phyloP scores from a whole-genome alignment of 352 stramenopile species.

The Globisporangium mamillatum region DNA sequence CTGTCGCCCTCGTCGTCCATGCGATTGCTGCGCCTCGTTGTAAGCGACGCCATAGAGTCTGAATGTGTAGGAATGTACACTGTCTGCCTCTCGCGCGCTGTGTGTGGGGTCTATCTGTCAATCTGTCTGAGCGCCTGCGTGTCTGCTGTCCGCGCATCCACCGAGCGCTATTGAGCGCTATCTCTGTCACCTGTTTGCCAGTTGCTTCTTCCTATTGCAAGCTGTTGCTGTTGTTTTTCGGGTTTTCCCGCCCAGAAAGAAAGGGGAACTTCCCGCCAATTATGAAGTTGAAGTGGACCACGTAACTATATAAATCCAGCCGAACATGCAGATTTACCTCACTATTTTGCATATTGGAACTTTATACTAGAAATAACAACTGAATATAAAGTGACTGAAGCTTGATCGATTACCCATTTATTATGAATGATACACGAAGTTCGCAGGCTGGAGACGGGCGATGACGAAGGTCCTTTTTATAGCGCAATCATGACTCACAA shows the following conservation, averaged over 20 bases:
- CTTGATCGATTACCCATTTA: not conserved
- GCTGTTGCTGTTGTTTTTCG: not conserved
- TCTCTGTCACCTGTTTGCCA: not conserved
- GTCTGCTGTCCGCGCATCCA: conserved; percentile 2
- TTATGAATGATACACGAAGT: not conserved
- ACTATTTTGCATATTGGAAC: not conserved
- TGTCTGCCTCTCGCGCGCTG: not conserved
- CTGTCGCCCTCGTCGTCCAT: not conserved
- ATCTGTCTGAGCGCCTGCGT: not conserved
- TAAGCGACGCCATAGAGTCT: conserved; percentile 5
- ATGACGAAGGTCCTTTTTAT: not conserved
- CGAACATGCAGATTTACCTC: not conserved
- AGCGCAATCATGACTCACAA: not conserved
- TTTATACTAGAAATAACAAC: not conserved
- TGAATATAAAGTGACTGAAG: not conserved
- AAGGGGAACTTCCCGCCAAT: conserved; percentile 10
- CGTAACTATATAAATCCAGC: not conserved
- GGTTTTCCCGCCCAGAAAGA: conserved; percentile 3
- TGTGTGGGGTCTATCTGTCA: not conserved
- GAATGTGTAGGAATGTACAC: not conserved
- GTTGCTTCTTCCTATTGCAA: not conserved
- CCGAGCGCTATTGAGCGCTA: not conserved
- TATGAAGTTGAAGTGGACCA: conserved; percentile 14
- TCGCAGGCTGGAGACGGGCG: no score
- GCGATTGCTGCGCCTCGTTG: not conserved